These are phyloP conservation scores for Colletotrichum noveboracense DNA, from an alignment of 2,329 filamentous ascomycete genomes.

Conservation along the genomic window DNA sequence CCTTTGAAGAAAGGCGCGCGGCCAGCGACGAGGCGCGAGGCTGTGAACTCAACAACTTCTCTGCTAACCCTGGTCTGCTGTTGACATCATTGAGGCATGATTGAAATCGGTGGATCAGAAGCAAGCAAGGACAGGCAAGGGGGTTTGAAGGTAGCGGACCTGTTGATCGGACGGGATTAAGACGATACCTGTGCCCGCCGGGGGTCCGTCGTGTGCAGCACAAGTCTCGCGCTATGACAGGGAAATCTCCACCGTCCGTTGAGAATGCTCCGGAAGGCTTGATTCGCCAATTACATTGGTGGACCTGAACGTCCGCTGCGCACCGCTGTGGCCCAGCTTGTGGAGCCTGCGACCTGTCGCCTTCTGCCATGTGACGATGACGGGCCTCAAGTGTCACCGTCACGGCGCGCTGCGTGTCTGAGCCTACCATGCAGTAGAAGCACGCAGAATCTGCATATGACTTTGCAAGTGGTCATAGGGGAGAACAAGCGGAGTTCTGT, in stretches of 20 bases:
- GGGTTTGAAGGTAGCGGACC: neutral
- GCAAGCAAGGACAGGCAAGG: constrained; percentile 7
- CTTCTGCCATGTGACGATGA: constrained; percentile 18
- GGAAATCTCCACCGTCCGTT: constrained; percentile 5
- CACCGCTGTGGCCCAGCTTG: constrained; percentile 1
- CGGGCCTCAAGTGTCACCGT: neutral
- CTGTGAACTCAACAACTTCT: constrained; percentile 17
- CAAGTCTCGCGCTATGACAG: neutral
- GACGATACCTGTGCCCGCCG: neutral
- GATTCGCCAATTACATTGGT: constrained; percentile 7
- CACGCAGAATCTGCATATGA: neutral
- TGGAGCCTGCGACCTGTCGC: constrained; percentile 8
- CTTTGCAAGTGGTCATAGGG: neutral
- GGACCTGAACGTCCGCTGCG: neutral
- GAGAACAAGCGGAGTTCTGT: neutral
- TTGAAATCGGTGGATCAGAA: constrained; percentile 9
- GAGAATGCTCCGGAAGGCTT: constrained; percentile 12
- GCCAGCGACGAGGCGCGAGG: neutral
- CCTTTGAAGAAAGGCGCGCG: neutral
- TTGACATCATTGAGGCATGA: constrained; percentile 23
- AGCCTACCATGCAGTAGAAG: neutral
- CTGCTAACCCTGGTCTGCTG: constrained; percentile 14
- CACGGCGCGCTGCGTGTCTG: neutral
- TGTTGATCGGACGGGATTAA: neutral
- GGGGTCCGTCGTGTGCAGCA: no score